phyloP scores from a whole-genome alignment of 2,329 filamentous ascomycete species.

The Gliomastix tumulicola region DNA sequence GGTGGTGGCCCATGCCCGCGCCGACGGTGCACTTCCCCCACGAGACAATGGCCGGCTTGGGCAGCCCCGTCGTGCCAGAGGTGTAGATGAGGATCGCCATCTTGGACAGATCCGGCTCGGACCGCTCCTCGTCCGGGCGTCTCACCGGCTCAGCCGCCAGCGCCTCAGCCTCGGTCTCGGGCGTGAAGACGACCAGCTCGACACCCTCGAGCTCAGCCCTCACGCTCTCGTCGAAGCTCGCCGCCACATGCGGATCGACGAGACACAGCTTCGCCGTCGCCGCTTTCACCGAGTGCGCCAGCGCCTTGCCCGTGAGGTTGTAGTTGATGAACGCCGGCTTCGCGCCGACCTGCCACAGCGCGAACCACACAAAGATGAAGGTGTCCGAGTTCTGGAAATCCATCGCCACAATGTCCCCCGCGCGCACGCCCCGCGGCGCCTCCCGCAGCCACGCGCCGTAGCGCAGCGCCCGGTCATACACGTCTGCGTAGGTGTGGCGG shows the following conservation, averaged over 20 bases:
- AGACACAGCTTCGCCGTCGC: slow-evolving; percentile 62
- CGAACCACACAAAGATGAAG: slow-evolving; percentile 70
- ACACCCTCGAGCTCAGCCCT: slow-evolving; percentile 40
- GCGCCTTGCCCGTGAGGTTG: slow-evolving; percentile 64
- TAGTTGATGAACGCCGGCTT: slow-evolving; percentile 86
- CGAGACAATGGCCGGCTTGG: slow-evolving; percentile 72
- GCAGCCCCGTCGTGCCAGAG: slow-evolving; percentile 77
- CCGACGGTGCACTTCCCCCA: slow-evolving; percentile 59
- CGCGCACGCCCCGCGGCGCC: slow-evolving; percentile 53
- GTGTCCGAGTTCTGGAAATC: slow-evolving; percentile 76
- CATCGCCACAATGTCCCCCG: slow-evolving; percentile 71
- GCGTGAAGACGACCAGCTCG: slow-evolving; percentile 54
- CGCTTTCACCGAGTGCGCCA: slow-evolving; percentile 67
- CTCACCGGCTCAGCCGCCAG: slow-evolving; percentile 43
- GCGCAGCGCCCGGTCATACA: slow-evolving; percentile 62
- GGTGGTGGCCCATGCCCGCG: slow-evolving; percentile 38
- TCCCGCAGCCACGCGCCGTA: slow-evolving; percentile 71
- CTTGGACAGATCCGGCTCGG: slow-evolving; percentile 40
- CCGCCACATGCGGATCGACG: slow-evolving; percentile 55
- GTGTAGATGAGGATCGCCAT: slow-evolving; percentile 77
- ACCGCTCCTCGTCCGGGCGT: slow-evolving; percentile 49
- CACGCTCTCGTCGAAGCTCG: slow-evolving; percentile 51
- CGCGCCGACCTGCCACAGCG: slow-evolving; percentile 76
- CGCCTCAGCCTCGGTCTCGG: slow-evolving; percentile 49
- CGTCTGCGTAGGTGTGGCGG: slow-evolving; percentile 67